Base-by-base conservation (phyloP, 2,329 filamentous ascomycete species). In the Venturia aucupariae region DNA sequence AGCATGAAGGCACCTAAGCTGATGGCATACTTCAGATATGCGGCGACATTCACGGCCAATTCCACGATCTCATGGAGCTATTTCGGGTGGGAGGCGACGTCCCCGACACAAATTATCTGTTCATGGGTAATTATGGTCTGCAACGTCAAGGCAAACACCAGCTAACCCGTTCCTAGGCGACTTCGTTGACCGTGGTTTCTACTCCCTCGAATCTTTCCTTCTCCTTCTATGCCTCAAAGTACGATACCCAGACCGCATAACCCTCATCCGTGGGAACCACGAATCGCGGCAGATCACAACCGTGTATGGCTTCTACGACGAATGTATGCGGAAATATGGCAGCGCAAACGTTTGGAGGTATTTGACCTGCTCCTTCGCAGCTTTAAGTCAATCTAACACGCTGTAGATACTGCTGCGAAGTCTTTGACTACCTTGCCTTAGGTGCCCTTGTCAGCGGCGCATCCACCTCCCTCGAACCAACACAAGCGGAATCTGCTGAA, bases 251-350 rank as follows among this genome's bases (percentile, higher is more conserved):
- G 92, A 97, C 76, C 90, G 94, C 70, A 97, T 97, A 80, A 97
- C 94, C 4, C 84, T 97, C 51, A 96, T 97, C 72, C 85, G 93
- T 68, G 93, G 93, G 68, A 96, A 96, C 75, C 92, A 96, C 80
- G 93, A 97, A 77, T 97, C 92, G 55, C 86, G 93, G 66, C 93
- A 97, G 76, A 97, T 97, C 69, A 97, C 93, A 27, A 96, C 91
- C 5, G 93, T 97, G 17, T 97, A 97, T 75, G 93, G 93, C 67
- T 97, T 97, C 79, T 97, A 97, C 79, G 93, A 97, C 73, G 93
- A 97, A 78, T 97, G 93, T 72, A 82, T 97, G 68, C 84, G 93
- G 63, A 97, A 97, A 78, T 97, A 97, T 72, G 93, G 93, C 66
- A 96, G 89, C 73, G 92, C 93, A 44, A 97, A 97, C 71, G 93